These are phyloP conservation scores for Russula sp. DNA, from an alignment of 768 basidiomycete genomes.

Conservation along the genomic window DNA sequence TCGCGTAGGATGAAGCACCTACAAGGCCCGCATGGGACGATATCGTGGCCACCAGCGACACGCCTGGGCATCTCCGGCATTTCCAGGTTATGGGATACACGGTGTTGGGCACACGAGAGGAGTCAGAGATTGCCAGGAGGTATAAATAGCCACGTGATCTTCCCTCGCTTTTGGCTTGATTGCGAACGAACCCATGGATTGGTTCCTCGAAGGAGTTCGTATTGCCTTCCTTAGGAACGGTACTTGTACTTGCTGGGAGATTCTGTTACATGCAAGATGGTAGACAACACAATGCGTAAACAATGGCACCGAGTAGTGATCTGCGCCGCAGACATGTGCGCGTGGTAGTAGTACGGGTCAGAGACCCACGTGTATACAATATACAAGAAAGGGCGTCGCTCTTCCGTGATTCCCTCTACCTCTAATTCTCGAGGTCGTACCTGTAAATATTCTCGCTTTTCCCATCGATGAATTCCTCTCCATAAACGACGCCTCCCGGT, in stretches of 20 bases:
- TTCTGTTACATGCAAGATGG: neutral
- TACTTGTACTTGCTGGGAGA: neutral
- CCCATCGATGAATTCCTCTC: conserved; percentile 4
- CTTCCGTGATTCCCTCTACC: neutral
- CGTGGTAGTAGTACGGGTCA: neutral
- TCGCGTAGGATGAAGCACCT: neutral
- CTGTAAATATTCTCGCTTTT: neutral
- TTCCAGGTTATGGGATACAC: neutral
- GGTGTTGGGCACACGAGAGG: neutral
- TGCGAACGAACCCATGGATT: neutral
- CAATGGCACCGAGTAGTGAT: neutral
- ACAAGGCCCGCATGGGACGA: neutral
- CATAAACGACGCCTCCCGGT: neutral
- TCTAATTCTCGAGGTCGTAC: neutral
- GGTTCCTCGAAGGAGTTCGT: neutral
- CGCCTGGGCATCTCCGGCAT: neutral
- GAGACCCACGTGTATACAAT: neutral
- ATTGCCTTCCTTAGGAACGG: neutral
- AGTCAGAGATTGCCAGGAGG: neutral
- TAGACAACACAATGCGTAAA: neutral
- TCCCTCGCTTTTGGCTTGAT: neutral
- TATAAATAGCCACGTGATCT: no score
- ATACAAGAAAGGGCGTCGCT: neutral
- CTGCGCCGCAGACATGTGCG: neutral
- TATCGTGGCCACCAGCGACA: neutral